Evolutionary conservation across 345 rosid species (phyloP).

Genomic region (Murraya koenigii): DNA sequence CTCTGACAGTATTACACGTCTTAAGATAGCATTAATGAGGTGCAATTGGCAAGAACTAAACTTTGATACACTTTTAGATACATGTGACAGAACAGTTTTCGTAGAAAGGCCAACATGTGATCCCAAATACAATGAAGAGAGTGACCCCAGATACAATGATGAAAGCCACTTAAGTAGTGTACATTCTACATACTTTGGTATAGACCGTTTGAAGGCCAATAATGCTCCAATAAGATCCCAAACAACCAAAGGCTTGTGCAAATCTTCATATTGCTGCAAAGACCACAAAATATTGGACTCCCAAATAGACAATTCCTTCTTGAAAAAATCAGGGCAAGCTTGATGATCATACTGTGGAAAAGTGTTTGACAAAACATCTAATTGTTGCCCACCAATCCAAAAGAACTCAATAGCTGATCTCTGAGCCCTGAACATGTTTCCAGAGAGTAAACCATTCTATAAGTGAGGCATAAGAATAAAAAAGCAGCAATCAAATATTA

Average conservation of each 20-base stretch:
- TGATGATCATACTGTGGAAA: conserved; percentile 29
- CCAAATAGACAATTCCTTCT: conserved; percentile 59
- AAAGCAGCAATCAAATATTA: not conserved
- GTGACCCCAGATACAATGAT: conserved; percentile 47
- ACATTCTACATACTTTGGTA: conserved; percentile 56
- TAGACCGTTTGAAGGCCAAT: conserved; percentile 58
- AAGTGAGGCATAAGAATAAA: not conserved
- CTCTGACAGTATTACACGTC: conserved; percentile 60
- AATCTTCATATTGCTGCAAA: conserved; percentile 49
- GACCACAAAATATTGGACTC: conserved; percentile 68
- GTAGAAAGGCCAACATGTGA: conserved; percentile 34
- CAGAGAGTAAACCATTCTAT: conserved; percentile 6
- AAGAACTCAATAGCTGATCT: conserved; percentile 85
- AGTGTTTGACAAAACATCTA: conserved; percentile 32
- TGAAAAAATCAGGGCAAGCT: conserved; percentile 44
- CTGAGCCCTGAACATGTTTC: conserved; percentile 53
- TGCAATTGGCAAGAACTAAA: conserved; percentile 69
- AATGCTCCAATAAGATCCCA: conserved; percentile 84
- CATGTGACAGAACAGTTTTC: conserved; percentile 40
- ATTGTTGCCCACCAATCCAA: conserved; percentile 86
- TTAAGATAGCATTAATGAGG: conserved; percentile 64
- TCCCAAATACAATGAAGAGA: conserved; percentile 44
- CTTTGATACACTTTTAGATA: conserved; percentile 40
- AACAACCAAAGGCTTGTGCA: conserved; percentile 55
- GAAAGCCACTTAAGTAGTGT: conserved; percentile 71